Evolutionary conservation across 495 filamentous ascomycete species (phyloP).

Genomic region (Parachaetomium inaequale): DNA sequence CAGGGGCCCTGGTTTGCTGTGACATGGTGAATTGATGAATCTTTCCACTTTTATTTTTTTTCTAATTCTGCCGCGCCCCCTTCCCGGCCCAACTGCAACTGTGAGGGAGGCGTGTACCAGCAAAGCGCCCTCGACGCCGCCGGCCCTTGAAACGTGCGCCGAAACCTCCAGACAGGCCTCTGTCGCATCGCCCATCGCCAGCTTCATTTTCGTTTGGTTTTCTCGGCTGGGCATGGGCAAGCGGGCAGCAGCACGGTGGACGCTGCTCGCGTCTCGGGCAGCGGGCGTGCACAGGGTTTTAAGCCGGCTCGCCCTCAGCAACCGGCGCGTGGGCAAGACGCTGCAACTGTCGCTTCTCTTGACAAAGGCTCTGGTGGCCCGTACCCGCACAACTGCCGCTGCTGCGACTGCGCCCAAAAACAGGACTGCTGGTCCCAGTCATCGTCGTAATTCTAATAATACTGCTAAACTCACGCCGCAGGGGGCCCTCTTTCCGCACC

Average conservation of each 20-base stretch:
- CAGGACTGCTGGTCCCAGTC: slow-evolving; percentile 4
- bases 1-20: neutral
- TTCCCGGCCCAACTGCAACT: neutral
- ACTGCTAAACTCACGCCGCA: slow-evolving; percentile 24
- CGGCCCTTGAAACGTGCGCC: slow-evolving; percentile 22
- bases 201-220: neutral
- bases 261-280: slow-evolving; percentile 15
- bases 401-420: neutral
- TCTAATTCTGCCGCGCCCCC: slow-evolving; percentile 6
- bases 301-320: slow-evolving; percentile 20
- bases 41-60: slow-evolving; percentile 10
- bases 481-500: slow-evolving; percentile 20
- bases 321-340: slow-evolving; percentile 13
- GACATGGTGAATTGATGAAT: neutral
- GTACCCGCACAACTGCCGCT: neutral
- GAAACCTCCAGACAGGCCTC: slow-evolving; percentile 21
- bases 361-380: slow-evolving; percentile 24
- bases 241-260: neutral
- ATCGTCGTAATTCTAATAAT: slow-evolving; percentile 17
- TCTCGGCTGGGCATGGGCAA: slow-evolving; percentile 14
- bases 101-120: slow-evolving; percentile 13
- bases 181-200: slow-evolving; percentile 17
- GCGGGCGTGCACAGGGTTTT: slow-evolving; percentile 20
- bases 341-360: slow-evolving; percentile 17
- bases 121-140: slow-evolving; percentile 3